A percentile compares a stretch with the other conserved stretches of the same genome.
These are phyloP conservation scores for Neospermospora avenae DNA, from an alignment of 2,329 filamentous ascomycete species.

Conservation along the genomic window DNA sequence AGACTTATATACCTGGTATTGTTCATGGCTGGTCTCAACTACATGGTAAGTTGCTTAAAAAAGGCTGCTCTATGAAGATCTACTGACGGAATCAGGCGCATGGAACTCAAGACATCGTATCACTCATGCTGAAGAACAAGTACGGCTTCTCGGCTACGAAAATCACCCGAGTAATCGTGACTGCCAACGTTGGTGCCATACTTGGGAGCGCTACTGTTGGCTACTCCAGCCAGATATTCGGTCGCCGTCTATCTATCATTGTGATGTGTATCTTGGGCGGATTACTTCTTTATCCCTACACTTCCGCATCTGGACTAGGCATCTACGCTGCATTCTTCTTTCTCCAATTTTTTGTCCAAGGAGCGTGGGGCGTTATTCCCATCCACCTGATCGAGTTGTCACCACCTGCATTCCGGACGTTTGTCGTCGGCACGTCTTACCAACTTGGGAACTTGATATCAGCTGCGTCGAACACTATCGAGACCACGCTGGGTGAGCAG, in stretches of 20 bases:
- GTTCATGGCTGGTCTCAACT: constrained; percentile 89
- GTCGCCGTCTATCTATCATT: constrained; percentile 67
- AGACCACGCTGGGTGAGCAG: constrained; percentile 70
- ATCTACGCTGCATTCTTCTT: constrained; percentile 83
- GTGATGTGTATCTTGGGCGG: constrained; percentile 63
- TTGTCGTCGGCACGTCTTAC: constrained; percentile 68
- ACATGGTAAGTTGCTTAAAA: constrained; percentile 65
- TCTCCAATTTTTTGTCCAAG: constrained; percentile 75
- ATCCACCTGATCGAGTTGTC: constrained; percentile 74
- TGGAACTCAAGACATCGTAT: constrained; percentile 50
- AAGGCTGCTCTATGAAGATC: no score
- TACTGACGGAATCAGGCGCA: constrained; percentile 45
- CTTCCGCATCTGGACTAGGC: constrained; percentile 57
- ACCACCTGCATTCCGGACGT: constrained; percentile 66
- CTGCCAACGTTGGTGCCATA: constrained; percentile 70
- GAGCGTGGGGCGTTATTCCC: constrained; percentile 71
- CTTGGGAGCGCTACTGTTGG: constrained; percentile 64
- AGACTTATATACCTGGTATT: constrained; percentile 78
- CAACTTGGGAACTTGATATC: constrained; percentile 75
- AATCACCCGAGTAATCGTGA: constrained; percentile 68
- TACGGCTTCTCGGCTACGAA: constrained; percentile 40
- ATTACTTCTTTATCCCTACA: constrained; percentile 80
- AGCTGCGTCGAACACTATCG: constrained; percentile 70
- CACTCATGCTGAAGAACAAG: constrained; percentile 57
- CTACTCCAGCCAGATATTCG: constrained; percentile 66